These are phyloP conservation scores for Aspergillus costaricaensis DNA, from an alignment of 2,329 filamentous ascomycete species.

Conservation along the genomic window DNA sequence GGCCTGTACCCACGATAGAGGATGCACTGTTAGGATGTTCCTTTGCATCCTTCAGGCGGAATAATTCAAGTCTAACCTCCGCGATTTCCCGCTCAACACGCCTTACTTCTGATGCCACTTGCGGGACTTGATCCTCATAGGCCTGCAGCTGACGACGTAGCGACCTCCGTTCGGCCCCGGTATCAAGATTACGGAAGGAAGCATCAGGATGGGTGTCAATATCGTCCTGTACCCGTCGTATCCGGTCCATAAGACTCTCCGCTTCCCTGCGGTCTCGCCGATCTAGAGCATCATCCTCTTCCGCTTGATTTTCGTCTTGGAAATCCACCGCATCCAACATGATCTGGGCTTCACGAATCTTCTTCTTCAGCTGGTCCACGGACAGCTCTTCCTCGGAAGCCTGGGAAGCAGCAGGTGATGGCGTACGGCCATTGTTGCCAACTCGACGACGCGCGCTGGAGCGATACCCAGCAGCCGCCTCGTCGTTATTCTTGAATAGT, in stretches of 20 bases:
- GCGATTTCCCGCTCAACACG: constrained; percentile 90
- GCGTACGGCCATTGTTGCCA: constrained; percentile 68
- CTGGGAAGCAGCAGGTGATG: constrained; percentile 74
- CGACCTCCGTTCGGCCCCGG: constrained; percentile 81
- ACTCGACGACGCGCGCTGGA: constrained; percentile 89
- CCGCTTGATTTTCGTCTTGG: constrained; percentile 82
- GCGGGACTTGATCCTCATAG: constrained; percentile 84
- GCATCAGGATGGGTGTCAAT: constrained; percentile 89
- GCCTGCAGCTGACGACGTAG: constrained; percentile 87
- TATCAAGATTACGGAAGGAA: constrained; percentile 69
- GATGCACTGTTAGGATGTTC: constrained; percentile 79
- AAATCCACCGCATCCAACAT: constrained; percentile 96
- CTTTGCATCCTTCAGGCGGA: constrained; percentile 91
- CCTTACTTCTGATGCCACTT: constrained; percentile 88
- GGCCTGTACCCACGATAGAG: constrained; percentile 86
- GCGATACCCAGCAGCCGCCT: constrained; percentile 82
- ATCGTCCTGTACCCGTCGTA: constrained; percentile 88
- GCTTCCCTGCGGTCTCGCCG: constrained; percentile 87
- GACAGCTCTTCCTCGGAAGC: constrained; percentile 74
- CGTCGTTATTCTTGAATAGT: constrained; percentile 91
- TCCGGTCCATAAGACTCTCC: constrained; percentile 89
- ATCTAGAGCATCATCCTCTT: constrained; percentile 91
- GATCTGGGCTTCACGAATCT: constrained; percentile 90
- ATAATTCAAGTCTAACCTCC: constrained; percentile 86
- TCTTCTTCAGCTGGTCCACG: constrained; percentile 86